A percentile compares a stretch with the other conserved stretches of the same genome.
These are phyloP conservation scores for Phytopythium sindhum DNA, from an alignment of 352 stramenopile genomes.

Conservation along the genomic window DNA sequence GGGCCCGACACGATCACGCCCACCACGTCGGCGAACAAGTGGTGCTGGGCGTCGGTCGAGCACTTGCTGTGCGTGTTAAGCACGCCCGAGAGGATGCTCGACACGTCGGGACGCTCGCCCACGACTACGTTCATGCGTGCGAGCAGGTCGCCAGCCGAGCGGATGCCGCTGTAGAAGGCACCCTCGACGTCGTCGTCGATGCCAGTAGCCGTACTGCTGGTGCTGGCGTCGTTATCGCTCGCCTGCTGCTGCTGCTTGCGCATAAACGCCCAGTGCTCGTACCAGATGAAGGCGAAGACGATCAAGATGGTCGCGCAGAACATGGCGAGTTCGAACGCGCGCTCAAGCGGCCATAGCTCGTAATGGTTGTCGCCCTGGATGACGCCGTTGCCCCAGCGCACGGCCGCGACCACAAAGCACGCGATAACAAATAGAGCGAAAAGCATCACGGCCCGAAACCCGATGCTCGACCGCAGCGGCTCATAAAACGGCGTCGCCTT, in stretches of 20 bases:
- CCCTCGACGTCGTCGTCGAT: slow-evolving; percentile 6
- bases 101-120: slow-evolving; percentile 31
- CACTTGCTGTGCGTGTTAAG: slow-evolving; percentile 21
- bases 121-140: slow-evolving; percentile 26
- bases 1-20: slow-evolving; percentile 40
- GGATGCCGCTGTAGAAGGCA: slow-evolving; percentile 29
- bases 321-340: slow-evolving; percentile 40
- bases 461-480: slow-evolving; percentile 44
- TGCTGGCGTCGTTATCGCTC: slow-evolving; percentile 10
- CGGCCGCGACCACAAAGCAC: slow-evolving; percentile 26
- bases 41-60: slow-evolving; percentile 1
- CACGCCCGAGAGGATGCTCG: slow-evolving; percentile 25
- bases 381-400: slow-evolving; percentile 43
- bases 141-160: slow-evolving; percentile 37
- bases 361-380: slow-evolving; percentile 48
- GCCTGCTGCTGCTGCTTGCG: slow-evolving; percentile 9
- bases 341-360: slow-evolving; percentile 51
- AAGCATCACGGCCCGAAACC: slow-evolving; percentile 31
- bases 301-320: slow-evolving; percentile 42
- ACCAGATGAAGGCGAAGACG: slow-evolving; percentile 47
- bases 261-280: slow-evolving; percentile 29
- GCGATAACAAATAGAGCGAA: slow-evolving; percentile 33
- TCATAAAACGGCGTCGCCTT: slow-evolving; percentile 44
- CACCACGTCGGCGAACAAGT: slow-evolving; percentile 21
- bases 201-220: slow-evolving; percentile 2